A percentile compares a stretch with the other conserved stretches of the same genome.
Evolutionary conservation across 169 alveolate species (phyloP).

Genomic region (Perkinsus marinus): DNA sequence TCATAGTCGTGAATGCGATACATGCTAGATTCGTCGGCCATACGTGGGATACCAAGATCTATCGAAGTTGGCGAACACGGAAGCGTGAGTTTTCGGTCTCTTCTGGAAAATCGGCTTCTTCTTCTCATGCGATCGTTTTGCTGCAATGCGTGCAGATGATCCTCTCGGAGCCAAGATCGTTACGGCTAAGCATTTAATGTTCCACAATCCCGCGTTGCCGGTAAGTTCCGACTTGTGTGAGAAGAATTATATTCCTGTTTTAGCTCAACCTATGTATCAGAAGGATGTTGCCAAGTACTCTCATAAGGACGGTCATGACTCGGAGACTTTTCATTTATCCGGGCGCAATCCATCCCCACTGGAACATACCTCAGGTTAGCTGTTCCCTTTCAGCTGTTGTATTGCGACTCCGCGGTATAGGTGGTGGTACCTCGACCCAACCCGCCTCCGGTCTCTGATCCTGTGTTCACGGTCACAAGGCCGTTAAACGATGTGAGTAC

Average conservation of each 20-base stretch:
- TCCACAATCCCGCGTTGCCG: slow-evolving; percentile 69
- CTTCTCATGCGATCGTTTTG: no score
- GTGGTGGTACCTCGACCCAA: neutral
- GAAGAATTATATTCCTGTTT: neutral
- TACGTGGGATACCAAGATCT: slow-evolving; percentile 75
- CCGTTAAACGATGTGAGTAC: neutral
- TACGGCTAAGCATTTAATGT: slow-evolving; percentile 73
- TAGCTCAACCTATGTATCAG: slow-evolving; percentile 66
- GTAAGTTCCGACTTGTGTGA: slow-evolving; percentile 12
- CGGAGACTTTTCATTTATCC: slow-evolving; percentile 55
- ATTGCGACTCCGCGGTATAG: no score
- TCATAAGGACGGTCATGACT: slow-evolving; percentile 39
- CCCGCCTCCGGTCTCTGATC: neutral
- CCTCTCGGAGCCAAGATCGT: slow-evolving; percentile 65
- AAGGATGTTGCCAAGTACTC: slow-evolving; percentile 62
- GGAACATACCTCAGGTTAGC: slow-evolving; percentile 70
- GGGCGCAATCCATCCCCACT: slow-evolving; percentile 73
- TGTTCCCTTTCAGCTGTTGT: neutral
- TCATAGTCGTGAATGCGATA: slow-evolving; percentile 73
- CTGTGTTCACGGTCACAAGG: neutral
- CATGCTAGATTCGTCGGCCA: slow-evolving; percentile 64
- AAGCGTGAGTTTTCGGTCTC: neutral
- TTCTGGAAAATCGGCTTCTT: neutral
- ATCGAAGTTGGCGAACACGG: slow-evolving; percentile 62
- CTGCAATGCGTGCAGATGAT: slow-evolving; percentile 29